Conservation (phyloP, 768 basidiomycete species). For the Mrakia gelida region DNA sequence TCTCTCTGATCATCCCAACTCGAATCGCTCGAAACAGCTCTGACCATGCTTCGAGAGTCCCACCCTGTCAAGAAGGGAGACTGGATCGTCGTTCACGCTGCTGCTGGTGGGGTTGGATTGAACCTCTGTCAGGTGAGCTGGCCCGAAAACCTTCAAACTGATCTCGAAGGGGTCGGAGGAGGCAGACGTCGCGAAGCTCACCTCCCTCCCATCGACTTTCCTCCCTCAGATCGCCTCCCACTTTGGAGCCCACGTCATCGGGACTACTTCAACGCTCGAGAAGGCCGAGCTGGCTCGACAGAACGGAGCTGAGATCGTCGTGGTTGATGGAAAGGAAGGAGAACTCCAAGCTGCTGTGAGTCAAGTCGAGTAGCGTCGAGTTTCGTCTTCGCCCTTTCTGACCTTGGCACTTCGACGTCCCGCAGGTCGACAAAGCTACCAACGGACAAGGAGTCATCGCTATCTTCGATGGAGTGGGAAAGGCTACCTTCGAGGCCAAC, state of each 20-base stretch:
- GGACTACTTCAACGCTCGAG: constrained; percentile 77
- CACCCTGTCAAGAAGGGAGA: constrained; percentile 72
- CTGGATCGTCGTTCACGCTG: constrained; percentile 71
- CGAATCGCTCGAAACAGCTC: constrained; percentile 41
- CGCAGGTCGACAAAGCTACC: constrained; percentile 37
- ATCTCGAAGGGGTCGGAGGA: neutral
- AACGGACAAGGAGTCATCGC: constrained; percentile 57
- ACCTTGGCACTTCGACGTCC: too few relatives aligned
- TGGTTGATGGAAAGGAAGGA: constrained; percentile 66
- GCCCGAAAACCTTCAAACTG: too few relatives aligned
- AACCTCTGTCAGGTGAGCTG: constrained; percentile 45
- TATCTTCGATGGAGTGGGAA: constrained; percentile 93
- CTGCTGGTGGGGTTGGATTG: constrained; percentile 78
- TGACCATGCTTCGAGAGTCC: constrained; percentile 71
- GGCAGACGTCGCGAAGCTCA: neutral
- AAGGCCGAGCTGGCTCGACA: constrained; percentile 76
- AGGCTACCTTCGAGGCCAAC: constrained; percentile 67
- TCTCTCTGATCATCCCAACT: neutral
- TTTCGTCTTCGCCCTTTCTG: too few relatives aligned
- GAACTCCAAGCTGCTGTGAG: constrained; percentile 54
- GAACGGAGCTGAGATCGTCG: constrained; percentile 80
- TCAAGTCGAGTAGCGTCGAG: neutral
- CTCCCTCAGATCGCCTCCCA: constrained; percentile 58
- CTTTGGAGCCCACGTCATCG: constrained; percentile 83
- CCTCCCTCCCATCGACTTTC: constrained; percentile 44